phyloP scores from a whole-genome alignment of 495 filamentous ascomycete genomes.

The Niebla homalea region DNA sequence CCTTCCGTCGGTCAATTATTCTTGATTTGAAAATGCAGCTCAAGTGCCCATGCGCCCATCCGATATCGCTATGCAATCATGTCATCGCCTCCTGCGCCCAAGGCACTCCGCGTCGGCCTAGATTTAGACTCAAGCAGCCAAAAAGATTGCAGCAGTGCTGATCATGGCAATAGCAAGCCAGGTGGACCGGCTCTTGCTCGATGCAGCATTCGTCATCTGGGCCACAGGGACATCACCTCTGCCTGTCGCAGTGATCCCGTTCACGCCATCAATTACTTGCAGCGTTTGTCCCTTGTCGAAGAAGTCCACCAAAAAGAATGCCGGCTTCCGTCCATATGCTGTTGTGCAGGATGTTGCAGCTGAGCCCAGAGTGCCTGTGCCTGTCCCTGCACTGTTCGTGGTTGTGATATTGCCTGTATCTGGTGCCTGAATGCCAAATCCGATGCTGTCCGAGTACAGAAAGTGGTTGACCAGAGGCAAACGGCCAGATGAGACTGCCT shows the following conservation, averaged over 20 bases:
- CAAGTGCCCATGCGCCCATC: too few species aligned
- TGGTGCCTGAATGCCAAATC: slow-evolving; percentile 43
- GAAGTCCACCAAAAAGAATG: slow-evolving; percentile 64
- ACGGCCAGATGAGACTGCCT: slow-evolving; percentile 33
- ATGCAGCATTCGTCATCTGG: too few species aligned
- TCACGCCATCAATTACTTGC: slow-evolving; percentile 47
- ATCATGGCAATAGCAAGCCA: too few species aligned
- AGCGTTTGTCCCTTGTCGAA: slow-evolving; percentile 52
- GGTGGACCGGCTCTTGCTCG: too few species aligned
- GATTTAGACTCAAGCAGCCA: too few species aligned
- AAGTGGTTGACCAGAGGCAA: slow-evolving; percentile 66
- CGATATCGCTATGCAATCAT: too few species aligned
- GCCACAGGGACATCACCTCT: slow-evolving; percentile 16
- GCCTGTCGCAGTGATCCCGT: slow-evolving; percentile 38
- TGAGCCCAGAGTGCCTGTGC: slow-evolving; percentile 45
- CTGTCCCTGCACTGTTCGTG: slow-evolving; percentile 42
- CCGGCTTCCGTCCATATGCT: slow-evolving; percentile 44
- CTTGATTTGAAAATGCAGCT: too few species aligned
- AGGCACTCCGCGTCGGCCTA: too few species aligned
- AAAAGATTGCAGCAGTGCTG: too few species aligned
- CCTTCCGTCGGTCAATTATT: too few species aligned
- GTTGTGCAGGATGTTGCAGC: slow-evolving; percentile 41
- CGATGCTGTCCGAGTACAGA: slow-evolving; percentile 42
- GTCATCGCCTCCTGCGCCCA: too few species aligned
- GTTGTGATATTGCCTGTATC: slow-evolving; percentile 42